A percentile compares a stretch with the other conserved stretches of the same genome.
Conservation (phyloP, 2,329 filamentous ascomycete genomes). For the Graphium sp. region DNA sequence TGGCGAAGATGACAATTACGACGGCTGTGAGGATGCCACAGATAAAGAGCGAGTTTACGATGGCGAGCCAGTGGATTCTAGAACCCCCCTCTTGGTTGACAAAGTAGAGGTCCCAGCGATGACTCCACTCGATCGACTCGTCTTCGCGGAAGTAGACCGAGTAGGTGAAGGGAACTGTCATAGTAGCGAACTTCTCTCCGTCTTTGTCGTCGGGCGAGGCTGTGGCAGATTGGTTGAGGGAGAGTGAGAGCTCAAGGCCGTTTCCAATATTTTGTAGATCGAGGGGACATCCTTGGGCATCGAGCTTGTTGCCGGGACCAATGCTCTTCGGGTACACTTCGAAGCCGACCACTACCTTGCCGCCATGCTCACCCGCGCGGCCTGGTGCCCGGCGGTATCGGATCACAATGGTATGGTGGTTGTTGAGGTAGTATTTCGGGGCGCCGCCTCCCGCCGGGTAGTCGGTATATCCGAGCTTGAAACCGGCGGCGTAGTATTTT, state of each 20-base stretch:
- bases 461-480: slow-evolving; percentile 72
- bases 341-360: slow-evolving; percentile 73
- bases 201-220: slow-evolving; percentile 32
- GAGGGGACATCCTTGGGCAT: slow-evolving; percentile 48
- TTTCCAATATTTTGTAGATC: slow-evolving; percentile 46
- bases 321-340: slow-evolving; percentile 84
- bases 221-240: slow-evolving; percentile 36
- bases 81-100: slow-evolving; percentile 71
- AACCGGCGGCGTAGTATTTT: slow-evolving; percentile 81
- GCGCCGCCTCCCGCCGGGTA: slow-evolving; percentile 34
- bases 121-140: slow-evolving; percentile 62
- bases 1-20: slow-evolving; percentile 64
- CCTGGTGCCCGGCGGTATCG: slow-evolving; percentile 59
- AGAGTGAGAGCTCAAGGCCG: slow-evolving; percentile 52
- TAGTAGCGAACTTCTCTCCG: slow-evolving; percentile 45
- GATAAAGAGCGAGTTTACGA: slow-evolving; percentile 75
- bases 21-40: slow-evolving; percentile 62
- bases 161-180: slow-evolving; percentile 73
- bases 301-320: slow-evolving; percentile 38
- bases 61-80: slow-evolving; percentile 75
- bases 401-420: slow-evolving; percentile 74
- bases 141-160: slow-evolving; percentile 84
- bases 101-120: slow-evolving; percentile 81
- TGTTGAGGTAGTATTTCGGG: slow-evolving; percentile 61
- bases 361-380: slow-evolving; percentile 48